Evolutionary conservation across 2,329 filamentous ascomycete species (phyloP).

Genomic region (Fusarium sp.): DNA sequence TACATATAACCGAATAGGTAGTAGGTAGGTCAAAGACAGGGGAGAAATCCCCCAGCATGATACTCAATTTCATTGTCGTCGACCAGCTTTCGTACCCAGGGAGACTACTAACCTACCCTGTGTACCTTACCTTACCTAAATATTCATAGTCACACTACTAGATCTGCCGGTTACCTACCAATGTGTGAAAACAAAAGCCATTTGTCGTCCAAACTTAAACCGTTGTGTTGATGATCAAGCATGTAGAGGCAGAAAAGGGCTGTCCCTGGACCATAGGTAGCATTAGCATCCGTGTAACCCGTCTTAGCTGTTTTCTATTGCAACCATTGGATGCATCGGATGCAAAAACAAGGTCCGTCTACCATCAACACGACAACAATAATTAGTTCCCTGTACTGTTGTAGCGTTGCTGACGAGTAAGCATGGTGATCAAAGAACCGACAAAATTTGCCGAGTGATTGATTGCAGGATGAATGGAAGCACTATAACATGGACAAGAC

Average conservation of each 20-base stretch:
- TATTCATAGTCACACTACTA: background rate
- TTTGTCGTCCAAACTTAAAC: background rate
- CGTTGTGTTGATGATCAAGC: background rate
- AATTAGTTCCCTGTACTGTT: no score
- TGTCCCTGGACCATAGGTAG: background rate
- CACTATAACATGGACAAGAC: background rate
- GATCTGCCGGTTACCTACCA: background rate
- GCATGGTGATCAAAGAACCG: background rate
- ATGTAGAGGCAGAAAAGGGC: background rate
- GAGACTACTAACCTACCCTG: background rate
- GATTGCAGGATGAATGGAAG: background rate
- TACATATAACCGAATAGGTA: background rate
- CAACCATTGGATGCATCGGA: background rate
- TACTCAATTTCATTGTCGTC: background rate
- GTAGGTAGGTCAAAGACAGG: background rate
- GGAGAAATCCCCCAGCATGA: background rate
- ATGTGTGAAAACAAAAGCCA: background rate
- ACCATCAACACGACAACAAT: background rate
- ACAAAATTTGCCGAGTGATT: background rate
- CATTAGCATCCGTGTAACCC: constrained; percentile 23
- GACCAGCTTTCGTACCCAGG: background rate
- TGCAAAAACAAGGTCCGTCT: constrained; percentile 4
- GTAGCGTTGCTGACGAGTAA: background rate
- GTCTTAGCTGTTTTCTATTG: background rate
- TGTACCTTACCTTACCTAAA: background rate